Evolutionary conservation across 257 asterid species (phyloP).

Genomic region (Jasminum sambac): DNA sequence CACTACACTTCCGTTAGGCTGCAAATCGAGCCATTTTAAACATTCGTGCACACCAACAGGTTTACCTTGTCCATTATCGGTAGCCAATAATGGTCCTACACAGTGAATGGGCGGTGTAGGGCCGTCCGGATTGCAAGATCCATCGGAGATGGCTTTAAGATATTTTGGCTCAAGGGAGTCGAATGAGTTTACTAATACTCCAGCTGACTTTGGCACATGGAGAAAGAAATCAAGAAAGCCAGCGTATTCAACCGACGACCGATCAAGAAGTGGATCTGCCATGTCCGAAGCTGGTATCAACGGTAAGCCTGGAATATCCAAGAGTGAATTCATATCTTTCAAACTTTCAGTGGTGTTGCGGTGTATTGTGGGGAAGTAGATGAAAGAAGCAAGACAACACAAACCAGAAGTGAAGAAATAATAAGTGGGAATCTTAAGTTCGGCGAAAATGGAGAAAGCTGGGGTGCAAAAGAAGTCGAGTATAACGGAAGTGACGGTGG

Average conservation of each 20-base stretch:
- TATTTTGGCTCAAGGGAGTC: conserved; percentile 35
- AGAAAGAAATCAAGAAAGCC: conserved; percentile 24
- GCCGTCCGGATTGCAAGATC: conserved; percentile 39
- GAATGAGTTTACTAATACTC: conserved; percentile 51
- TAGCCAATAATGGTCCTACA: conserved; percentile 55
- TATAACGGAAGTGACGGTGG: conserved; percentile 41
- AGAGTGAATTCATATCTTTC: conserved; percentile 37
- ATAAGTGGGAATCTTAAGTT: conserved; percentile 41
- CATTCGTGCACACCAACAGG: conserved; percentile 33
- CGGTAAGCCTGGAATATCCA: conserved; percentile 48
- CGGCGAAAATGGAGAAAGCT: conserved; percentile 30
- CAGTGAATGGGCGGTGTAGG: conserved; percentile 53
- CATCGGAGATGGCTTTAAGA: conserved; percentile 39
- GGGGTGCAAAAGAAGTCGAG: conserved; percentile 61
- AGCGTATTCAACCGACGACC: conserved; percentile 29
- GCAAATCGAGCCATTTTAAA: conserved; percentile 56
- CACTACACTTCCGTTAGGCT: conserved; percentile 55
- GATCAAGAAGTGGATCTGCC: conserved; percentile 34
- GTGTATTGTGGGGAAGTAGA: conserved; percentile 36
- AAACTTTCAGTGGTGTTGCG: conserved; percentile 29
- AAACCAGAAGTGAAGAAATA: conserved; percentile 56
- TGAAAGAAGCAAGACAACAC: conserved; percentile 25
- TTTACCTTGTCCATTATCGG: conserved; percentile 1
- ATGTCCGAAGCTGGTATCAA: conserved; percentile 45
- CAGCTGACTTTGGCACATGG: conserved; percentile 25